Evolutionary conservation across 2,329 filamentous ascomycete species (phyloP).

Genomic region (Cryphonectria nitschkei): DNA sequence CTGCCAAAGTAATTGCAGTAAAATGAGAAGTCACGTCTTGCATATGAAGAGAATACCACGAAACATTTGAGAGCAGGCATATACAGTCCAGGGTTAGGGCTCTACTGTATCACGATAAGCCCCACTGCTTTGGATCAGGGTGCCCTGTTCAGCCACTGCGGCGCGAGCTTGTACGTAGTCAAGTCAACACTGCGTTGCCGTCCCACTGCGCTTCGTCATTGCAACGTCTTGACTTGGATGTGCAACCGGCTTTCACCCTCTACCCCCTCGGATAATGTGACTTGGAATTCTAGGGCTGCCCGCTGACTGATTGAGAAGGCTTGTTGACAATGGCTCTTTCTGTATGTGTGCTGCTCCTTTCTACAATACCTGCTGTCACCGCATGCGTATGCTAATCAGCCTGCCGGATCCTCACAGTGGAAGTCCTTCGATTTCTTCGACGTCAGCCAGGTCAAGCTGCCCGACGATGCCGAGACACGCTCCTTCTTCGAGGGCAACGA

Average conservation of each 20-base stretch:
- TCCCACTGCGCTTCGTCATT: background rate
- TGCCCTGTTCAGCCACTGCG: background rate
- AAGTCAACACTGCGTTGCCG: background rate
- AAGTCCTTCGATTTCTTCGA: slow-evolving; percentile 99
- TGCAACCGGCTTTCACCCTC: background rate
- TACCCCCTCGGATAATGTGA: background rate
- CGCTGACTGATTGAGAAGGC: background rate
- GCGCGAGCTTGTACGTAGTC: background rate
- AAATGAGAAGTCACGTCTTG: too few species aligned
- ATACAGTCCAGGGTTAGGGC: background rate
- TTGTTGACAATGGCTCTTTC: slow-evolving; percentile 17
- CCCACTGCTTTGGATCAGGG: background rate
- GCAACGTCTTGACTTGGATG: background rate
- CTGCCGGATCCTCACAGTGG: slow-evolving; percentile 65
- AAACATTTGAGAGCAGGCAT: background rate
- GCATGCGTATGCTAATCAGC: background rate
- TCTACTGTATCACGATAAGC: background rate
- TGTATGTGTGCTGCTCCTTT: background rate
- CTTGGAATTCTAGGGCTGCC: background rate
- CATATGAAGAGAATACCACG: background rate
- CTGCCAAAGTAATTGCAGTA: too few species aligned
- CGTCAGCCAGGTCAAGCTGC: slow-evolving; percentile 79
- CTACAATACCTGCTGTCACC: background rate
- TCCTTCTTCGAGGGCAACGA: slow-evolving; percentile 81
- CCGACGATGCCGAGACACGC: slow-evolving; percentile 73